These are phyloP conservation scores for Starmerella kuoi DNA, from an alignment of 805 yeast species.

Conservation along the genomic window DNA sequence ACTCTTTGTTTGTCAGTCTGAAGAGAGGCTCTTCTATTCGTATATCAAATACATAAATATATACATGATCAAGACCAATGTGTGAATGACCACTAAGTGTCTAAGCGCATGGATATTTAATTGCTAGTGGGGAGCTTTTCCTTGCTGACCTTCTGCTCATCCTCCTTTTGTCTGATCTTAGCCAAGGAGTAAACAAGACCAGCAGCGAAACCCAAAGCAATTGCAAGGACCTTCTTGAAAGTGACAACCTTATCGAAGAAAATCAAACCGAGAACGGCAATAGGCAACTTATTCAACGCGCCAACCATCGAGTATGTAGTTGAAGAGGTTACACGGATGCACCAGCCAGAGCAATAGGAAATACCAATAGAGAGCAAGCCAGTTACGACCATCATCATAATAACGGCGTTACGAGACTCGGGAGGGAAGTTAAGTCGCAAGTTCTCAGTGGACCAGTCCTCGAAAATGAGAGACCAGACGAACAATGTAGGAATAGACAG, in stretches of 20 bases:
- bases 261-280: slow-evolving; percentile 85
- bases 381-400: slow-evolving; percentile 76
- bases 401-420: slow-evolving; percentile 52
- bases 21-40: too few relatives aligned
- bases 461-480: slow-evolving; percentile 60
- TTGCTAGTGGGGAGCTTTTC: slow-evolving; percentile 10
- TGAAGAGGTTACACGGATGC: slow-evolving; percentile 96
- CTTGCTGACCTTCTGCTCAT: slow-evolving; percentile 16
- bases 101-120: too few relatives aligned
- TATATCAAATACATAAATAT: too few relatives aligned
- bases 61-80: too few relatives aligned
- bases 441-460: slow-evolving; percentile 87
- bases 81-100: too few relatives aligned
- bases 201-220: slow-evolving; percentile 84
- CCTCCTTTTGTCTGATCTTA: slow-evolving; percentile 67
- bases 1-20: too few relatives aligned
- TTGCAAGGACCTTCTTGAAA: slow-evolving; percentile 81
- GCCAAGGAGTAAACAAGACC: slow-evolving; percentile 95
- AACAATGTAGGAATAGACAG: slow-evolving; percentile 83
- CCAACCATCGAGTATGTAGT: slow-evolving; percentile 99
- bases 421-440: slow-evolving; percentile 66
- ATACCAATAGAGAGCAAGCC: slow-evolving; percentile 94
- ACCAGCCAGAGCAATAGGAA: slow-evolving; percentile 98
- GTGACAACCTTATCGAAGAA: slow-evolving; percentile 93
- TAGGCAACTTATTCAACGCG: slow-evolving; percentile 94